These are phyloP conservation scores for Hypomontagnella submonticulosa DNA, from an alignment of 495 filamentous ascomycete genomes.

Conservation along the genomic window DNA sequence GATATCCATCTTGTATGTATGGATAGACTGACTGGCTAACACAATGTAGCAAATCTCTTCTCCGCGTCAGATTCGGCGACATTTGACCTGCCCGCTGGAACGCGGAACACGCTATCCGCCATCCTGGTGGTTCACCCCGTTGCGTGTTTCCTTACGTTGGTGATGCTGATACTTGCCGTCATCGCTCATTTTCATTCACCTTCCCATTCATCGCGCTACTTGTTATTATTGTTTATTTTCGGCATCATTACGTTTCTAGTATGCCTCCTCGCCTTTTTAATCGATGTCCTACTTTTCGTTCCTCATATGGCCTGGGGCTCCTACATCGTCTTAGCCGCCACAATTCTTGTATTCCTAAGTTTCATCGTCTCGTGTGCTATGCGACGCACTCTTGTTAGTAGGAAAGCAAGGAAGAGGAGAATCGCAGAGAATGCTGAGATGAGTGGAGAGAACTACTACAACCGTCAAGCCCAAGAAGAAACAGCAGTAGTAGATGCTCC, in stretches of 20 bases:
- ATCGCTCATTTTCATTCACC: slow-evolving; percentile 89
- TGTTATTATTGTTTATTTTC: slow-evolving; percentile 85
- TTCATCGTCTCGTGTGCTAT: slow-evolving; percentile 95
- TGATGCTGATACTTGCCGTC: slow-evolving; percentile 82
- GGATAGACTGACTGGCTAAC: slow-evolving; percentile 21
- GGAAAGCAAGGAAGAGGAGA: slow-evolving; percentile 89
- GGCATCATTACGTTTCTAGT: slow-evolving; percentile 86
- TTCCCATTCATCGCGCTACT: slow-evolving; percentile 90
- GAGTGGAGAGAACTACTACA: slow-evolving; percentile 93
- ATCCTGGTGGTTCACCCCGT: slow-evolving; percentile 94
- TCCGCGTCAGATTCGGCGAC: slow-evolving; percentile 53
- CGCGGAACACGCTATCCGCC: slow-evolving; percentile 86
- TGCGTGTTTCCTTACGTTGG: slow-evolving; percentile 84
- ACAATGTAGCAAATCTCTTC: slow-evolving; percentile 54
- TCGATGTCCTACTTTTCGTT: slow-evolving; percentile 96
- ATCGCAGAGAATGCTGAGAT: slow-evolving; percentile 95
- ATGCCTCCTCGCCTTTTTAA: slow-evolving; percentile 86
- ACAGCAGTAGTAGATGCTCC: slow-evolving; percentile 53
- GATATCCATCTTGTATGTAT: neutral
- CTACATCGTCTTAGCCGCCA: slow-evolving; percentile 92
- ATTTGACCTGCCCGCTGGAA: slow-evolving; percentile 78
- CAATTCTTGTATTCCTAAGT: slow-evolving; percentile 84
- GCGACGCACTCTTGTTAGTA: slow-evolving; percentile 90
- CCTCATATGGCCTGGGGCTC: slow-evolving; percentile 95
- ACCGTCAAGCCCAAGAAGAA: slow-evolving; percentile 68